Conservation (phyloP, 2,329 filamentous ascomycete genomes). For the Sclerotinia minor region DNA sequence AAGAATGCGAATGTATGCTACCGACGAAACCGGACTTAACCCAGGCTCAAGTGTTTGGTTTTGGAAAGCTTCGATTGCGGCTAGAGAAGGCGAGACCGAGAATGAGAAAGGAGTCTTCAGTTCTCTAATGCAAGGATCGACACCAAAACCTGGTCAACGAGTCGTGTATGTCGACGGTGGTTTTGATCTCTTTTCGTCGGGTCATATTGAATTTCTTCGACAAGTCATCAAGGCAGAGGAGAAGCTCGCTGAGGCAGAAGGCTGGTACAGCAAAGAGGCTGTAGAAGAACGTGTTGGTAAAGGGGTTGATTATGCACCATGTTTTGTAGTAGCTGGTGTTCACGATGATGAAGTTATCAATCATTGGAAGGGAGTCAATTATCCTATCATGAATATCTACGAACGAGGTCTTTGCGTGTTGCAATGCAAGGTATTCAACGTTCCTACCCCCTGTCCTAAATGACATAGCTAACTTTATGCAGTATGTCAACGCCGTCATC, state of each 20-base stretch:
- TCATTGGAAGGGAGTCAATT: slow-evolving; percentile 94
- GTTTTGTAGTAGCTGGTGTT: slow-evolving; percentile 87
- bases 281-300: slow-evolving; percentile 60
- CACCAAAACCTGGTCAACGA: slow-evolving; percentile 73
- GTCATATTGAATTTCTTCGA: slow-evolving; percentile 92
- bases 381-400: slow-evolving; percentile 99
- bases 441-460: slow-evolving; percentile 3
- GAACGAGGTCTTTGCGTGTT: slow-evolving; percentile 93
- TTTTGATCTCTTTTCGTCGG: slow-evolving; percentile 94
- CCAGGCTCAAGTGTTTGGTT: slow-evolving; percentile 85
- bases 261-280: slow-evolving; percentile 72
- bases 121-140: slow-evolving; percentile 68
- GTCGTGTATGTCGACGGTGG: slow-evolving; percentile 95
- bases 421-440: slow-evolving; percentile 74
- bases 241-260: slow-evolving; percentile 62
- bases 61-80: slow-evolving; percentile 60
- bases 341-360: slow-evolving; percentile 97
- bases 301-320: slow-evolving; percentile 75
- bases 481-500: slow-evolving; percentile 85
- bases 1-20: slow-evolving; percentile 82
- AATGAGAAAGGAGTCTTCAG: slow-evolving; percentile 67
- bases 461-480: slow-evolving; percentile 20
- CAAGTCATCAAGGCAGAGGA: slow-evolving; percentile 74
- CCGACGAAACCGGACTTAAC: slow-evolving; percentile 75
- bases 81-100: slow-evolving; percentile 42